These are phyloP conservation scores for Staphylotrichum tortipilum DNA, from an alignment of 495 filamentous ascomycete genomes.

Conservation along the genomic window DNA sequence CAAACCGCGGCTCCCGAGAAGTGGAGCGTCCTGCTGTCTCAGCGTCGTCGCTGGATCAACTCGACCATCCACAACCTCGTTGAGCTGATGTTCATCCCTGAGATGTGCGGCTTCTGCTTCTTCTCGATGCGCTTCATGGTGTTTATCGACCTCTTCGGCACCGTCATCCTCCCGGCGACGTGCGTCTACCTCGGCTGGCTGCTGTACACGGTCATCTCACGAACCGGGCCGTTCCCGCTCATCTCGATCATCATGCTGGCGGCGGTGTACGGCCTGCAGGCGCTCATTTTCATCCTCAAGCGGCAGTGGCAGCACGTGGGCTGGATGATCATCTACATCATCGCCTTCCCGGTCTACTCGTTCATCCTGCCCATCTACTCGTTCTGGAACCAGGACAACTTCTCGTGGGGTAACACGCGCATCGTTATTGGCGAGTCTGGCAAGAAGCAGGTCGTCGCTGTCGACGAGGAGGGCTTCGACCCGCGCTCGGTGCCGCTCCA, in stretches of 20 bases:
- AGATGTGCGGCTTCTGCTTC: constrained; percentile 97
- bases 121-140: constrained; percentile 99
- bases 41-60: constrained; percentile 97
- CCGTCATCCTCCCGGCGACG: constrained; percentile 84
- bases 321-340: constrained; percentile 98
- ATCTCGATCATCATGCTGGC: constrained; percentile 85
- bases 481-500: constrained; percentile 88
- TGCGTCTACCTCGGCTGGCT: constrained; percentile 86
- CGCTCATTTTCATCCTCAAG: constrained; percentile 90
- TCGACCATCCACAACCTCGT: constrained; percentile 93
- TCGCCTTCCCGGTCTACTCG: constrained; percentile 88
- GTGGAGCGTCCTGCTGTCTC: constrained; percentile 87
- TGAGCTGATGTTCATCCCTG: constrained; percentile 76
- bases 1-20: constrained; percentile 87
- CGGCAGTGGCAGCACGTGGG: constrained; percentile 96
- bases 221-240: constrained; percentile 68
- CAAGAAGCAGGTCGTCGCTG: constrained; percentile 76
- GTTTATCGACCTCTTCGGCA: constrained; percentile 89
- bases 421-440: constrained; percentile 92
- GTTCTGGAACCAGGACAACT: constrained; percentile 99
- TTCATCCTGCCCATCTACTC: constrained; percentile 91
- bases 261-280: constrained; percentile 89
- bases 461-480: constrained; percentile 81
- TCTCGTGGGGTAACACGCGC: constrained; percentile 96
- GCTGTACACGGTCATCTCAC: constrained; percentile 66